Percentiles rank a stretch among this genome's conserved stretches.
Conservation (phyloP, 805 yeast species). For the Candida wancherniae region DNA sequence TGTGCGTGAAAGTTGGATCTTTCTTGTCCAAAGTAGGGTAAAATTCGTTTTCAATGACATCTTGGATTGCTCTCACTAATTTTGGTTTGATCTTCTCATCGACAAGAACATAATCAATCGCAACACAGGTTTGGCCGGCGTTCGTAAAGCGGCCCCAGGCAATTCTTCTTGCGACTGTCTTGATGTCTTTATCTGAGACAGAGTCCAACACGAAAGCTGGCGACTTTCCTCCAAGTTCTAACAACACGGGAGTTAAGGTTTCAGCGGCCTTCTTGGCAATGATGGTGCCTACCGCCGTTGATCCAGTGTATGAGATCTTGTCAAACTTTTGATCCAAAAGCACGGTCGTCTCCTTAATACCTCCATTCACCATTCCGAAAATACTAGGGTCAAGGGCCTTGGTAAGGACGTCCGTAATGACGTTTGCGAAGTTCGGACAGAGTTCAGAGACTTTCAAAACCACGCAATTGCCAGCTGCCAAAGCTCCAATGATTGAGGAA, state of each 20-base stretch:
- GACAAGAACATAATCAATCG: conserved; percentile 79
- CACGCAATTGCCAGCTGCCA: conserved; percentile 82
- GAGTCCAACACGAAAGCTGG: conserved; percentile 68
- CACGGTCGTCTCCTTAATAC: conserved; percentile 44
- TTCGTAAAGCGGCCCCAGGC: conserved; percentile 76
- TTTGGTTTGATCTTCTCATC: conserved; percentile 53
- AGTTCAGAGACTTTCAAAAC: conserved; percentile 73
- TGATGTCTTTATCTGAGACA: conserved; percentile 40
- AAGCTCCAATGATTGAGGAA: conserved; percentile 68
- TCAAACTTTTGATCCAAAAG: conserved; percentile 66
- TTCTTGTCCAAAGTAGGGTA: conserved; percentile 36
- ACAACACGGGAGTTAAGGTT: conserved; percentile 68
- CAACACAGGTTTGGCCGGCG: conserved; percentile 88
- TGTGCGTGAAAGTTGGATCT: conserved; percentile 45
- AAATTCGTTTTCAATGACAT: conserved; percentile 38
- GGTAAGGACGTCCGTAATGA: conserved; percentile 52
- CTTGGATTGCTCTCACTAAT: conserved; percentile 40
- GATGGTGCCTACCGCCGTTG: conserved; percentile 66
- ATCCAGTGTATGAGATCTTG: conserved; percentile 84
- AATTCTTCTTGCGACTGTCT: conserved; percentile 52
- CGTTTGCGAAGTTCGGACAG: conserved; percentile 55
- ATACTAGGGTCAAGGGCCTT: conserved; percentile 52
- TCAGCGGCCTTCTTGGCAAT: conserved; percentile 82
- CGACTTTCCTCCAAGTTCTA: conserved; percentile 91
- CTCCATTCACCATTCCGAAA: conserved; percentile 69